Base-by-base conservation (phyloP, 257 asterid species). In the Solanum rostratum region DNA sequence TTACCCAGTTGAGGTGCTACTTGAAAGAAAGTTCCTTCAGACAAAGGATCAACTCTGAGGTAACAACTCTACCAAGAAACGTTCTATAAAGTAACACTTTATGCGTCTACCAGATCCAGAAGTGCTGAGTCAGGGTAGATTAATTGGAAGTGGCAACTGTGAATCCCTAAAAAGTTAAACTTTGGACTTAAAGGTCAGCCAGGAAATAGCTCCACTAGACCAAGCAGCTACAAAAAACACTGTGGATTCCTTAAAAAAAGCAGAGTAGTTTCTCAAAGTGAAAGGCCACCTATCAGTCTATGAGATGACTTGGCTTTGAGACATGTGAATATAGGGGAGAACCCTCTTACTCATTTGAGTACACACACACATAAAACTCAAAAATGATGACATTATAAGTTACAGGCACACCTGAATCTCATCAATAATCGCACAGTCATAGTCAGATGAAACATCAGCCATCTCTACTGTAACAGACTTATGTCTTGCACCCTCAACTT, bases 381-480 rank as follows among this genome's bases (percentile, higher is more conserved):
- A 24, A 49, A n/a, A 15, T 76, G 81, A 76, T 76, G 78, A 76
- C 24, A 20, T 76, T 46, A 46, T 27, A 27, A 76, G 82, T 16
- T 49, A 49, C 5, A 49, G 82, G 43, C 91, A 79, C 80, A 90
- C 99, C 98, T 96, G 99, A 88, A 96, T 95, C 87, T 96, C 99
- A 82, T 96, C 99, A 90, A 96, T 92, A 89, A 96, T 92, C 2
- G 99, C 99, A 91, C 99, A 96, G 49, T 85, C 91, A 82, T 88
- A 93, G 79, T 93, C 88, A 83, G 90, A 89, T 49, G 92, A 79
- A 85, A 92, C 95, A 85, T 96, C 98, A 20, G 94, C 97, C 98
- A 96, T 95, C 90, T 96, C 99, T 76, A 96, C 99, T 22, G 99
- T 96, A 59, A 91, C 97, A 85, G 99, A 85, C 87, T 90, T 93